phyloP scores from a whole-genome alignment of 352 stramenopile genomes.

The Phytophthora hybrid region DNA sequence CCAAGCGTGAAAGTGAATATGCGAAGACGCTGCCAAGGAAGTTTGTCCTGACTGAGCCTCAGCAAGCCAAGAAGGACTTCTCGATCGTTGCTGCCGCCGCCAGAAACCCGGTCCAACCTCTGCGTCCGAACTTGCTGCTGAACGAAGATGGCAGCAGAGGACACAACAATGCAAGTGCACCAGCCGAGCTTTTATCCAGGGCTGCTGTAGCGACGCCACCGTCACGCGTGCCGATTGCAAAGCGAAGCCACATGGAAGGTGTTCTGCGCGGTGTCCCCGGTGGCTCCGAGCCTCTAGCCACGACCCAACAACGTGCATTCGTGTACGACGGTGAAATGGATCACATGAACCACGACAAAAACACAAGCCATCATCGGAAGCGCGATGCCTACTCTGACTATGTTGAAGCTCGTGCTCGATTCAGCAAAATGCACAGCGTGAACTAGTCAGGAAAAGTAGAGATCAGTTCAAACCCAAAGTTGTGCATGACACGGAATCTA shows the following conservation, averaged over 20 bases:
- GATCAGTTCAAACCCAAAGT: neutral
- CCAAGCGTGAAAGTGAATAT: constrained; percentile 55
- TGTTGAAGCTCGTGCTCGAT: constrained; percentile 85
- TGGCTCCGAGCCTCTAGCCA: constrained; percentile 33
- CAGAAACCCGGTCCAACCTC: constrained; percentile 60
- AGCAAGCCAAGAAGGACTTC: constrained; percentile 54
- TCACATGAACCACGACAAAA: constrained; percentile 79
- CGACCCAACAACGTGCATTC: constrained; percentile 64
- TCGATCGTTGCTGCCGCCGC: constrained; percentile 56
- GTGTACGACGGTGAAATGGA: constrained; percentile 80
- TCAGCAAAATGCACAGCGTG: constrained; percentile 92
- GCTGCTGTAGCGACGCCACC: constrained; percentile 17
- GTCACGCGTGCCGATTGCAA: constrained; percentile 64
- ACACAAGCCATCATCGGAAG: constrained; percentile 81
- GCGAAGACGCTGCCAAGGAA: constrained; percentile 63
- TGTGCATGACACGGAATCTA: constrained; percentile 1
- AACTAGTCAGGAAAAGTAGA: constrained; percentile 44
- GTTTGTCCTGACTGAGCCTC: constrained; percentile 74
- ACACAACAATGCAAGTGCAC: constrained; percentile 24
- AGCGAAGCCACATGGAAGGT: constrained; percentile 84
- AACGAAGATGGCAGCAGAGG: constrained; percentile 49
- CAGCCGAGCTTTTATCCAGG: constrained; percentile 19
- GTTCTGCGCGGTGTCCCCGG: constrained; percentile 69
- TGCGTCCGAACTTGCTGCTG: constrained; percentile 49
- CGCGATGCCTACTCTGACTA: constrained; percentile 90